Evolutionary conservation across 1,284 basidiomycete genomes (phyloP).

Genomic region (Tilletia caries): DNA sequence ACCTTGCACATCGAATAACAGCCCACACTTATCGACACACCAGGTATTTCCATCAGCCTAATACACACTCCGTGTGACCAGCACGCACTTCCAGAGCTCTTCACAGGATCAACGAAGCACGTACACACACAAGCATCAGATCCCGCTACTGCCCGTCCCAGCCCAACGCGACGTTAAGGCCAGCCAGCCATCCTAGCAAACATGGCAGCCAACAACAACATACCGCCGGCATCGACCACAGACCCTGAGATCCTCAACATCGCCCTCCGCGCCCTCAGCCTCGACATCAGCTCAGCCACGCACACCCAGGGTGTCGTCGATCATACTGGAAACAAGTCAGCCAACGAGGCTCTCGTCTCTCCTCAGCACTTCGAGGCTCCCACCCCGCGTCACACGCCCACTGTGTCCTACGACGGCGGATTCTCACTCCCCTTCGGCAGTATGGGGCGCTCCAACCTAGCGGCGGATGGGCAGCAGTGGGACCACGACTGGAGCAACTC

Average conservation of each 20-base stretch:
- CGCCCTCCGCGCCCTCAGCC: slow-evolving; percentile 2
- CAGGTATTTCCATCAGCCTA: not conserved
- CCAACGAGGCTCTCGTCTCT: not conserved
- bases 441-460: no score
- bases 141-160: not conserved
- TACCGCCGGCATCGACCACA: not conserved
- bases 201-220: not conserved
- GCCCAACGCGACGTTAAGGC: not conserved
- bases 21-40: not conserved
- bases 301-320: not conserved
- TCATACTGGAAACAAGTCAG: not conserved
- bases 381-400: not conserved
- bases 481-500: no score
- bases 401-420: not conserved
- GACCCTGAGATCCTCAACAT: slow-evolving; percentile 8
- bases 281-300: not conserved
- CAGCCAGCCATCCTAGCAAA: not conserved
- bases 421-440: no score
- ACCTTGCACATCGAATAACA: not conserved
- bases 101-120: not conserved
- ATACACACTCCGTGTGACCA: not conserved
- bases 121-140: not conserved
- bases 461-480: no score
- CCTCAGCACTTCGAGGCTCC: not conserved
- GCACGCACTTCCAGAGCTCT: not conserved